Evolutionary conservation across 169 alveolate species (phyloP).

Genomic region (Eimeria tenella): DNA sequence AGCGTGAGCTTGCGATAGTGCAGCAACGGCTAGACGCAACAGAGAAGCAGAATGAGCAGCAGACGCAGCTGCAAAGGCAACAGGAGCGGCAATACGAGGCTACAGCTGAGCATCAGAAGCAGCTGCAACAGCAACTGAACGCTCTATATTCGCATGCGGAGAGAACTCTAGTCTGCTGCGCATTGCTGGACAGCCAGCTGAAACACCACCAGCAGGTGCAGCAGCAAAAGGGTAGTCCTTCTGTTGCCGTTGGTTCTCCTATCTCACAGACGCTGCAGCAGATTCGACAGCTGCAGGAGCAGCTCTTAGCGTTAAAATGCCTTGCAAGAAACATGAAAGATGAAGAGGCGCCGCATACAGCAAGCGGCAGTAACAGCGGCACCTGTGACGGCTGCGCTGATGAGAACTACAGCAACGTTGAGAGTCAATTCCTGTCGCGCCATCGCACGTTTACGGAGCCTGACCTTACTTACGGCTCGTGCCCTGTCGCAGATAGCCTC

Average conservation of each 20-base stretch:
- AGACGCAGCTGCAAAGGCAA: background rate
- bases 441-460: slow-evolving; percentile 2
- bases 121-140: slow-evolving; percentile 15
- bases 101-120: slow-evolving; percentile 11
- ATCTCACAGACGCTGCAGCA: slow-evolving; percentile 10
- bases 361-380: background rate
- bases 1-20: slow-evolving; percentile 32
- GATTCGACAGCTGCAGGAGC: background rate
- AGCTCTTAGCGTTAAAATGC: slow-evolving; percentile 18
- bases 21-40: slow-evolving; percentile 36
- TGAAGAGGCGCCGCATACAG: background rate
- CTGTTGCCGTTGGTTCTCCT: background rate
- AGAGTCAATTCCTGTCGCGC: background rate
- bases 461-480: background rate
- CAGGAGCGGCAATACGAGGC: background rate
- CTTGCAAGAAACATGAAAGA: background rate
- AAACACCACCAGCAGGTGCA: slow-evolving; percentile 19
- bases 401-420: background rate
- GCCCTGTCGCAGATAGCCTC: background rate
- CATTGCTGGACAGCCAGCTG: slow-evolving; percentile 19
- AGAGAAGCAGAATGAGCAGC: background rate
- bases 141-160: slow-evolving; percentile 4
- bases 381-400: background rate
- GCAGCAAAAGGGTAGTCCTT: background rate
- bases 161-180: slow-evolving; percentile 13